Evolutionary conservation across 495 filamentous ascomycete species (phyloP).

Genomic region (Xylaria grammica): DNA sequence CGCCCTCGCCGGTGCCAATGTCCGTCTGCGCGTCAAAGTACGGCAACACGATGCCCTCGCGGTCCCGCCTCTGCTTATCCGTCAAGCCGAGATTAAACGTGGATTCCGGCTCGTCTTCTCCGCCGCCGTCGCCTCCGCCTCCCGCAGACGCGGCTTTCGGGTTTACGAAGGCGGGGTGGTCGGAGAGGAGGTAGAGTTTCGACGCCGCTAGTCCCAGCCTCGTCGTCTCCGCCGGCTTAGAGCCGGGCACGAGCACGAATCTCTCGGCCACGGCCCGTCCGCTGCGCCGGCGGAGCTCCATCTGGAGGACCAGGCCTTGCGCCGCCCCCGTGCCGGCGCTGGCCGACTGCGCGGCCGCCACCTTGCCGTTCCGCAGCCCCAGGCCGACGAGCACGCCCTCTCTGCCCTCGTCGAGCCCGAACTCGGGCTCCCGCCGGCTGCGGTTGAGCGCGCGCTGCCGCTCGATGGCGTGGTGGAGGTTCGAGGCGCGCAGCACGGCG

Average conservation of each 20-base stretch:
- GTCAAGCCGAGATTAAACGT: conserved; percentile 89
- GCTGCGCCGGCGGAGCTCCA: conserved; percentile 82
- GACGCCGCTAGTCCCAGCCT: conserved; percentile 12
- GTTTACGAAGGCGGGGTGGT: conserved; percentile 71
- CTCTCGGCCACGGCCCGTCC: conserved; percentile 78
- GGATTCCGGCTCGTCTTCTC: conserved; percentile 60
- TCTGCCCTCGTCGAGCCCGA: conserved; percentile 73
- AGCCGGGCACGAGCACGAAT: conserved; percentile 68
- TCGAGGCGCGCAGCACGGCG: conserved; percentile 52
- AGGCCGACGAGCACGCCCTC: conserved; percentile 76
- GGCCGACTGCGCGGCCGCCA: conserved; percentile 1
- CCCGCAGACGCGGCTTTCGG: conserved; percentile 43
- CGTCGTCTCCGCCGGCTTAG: conserved; percentile 35
- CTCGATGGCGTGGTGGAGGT: conserved; percentile 71
- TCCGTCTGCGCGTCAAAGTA: conserved; percentile 94
- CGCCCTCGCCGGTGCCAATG: conserved; percentile 76
- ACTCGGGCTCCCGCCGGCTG: conserved; percentile 71
- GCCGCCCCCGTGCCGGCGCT: conserved; percentile 6
- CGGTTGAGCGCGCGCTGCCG: conserved; percentile 70
- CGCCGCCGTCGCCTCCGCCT: conserved; percentile 41
- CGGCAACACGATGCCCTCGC: conserved; percentile 88
- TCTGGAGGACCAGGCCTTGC: conserved; percentile 73
- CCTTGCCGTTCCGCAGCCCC: conserved; percentile 34
- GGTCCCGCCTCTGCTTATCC: conserved; percentile 82
- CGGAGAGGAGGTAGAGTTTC: conserved; percentile 71